phyloP scores from a whole-genome alignment of 2,329 filamentous ascomycete genomes.

The Sporothrix brasiliensis region DNA sequence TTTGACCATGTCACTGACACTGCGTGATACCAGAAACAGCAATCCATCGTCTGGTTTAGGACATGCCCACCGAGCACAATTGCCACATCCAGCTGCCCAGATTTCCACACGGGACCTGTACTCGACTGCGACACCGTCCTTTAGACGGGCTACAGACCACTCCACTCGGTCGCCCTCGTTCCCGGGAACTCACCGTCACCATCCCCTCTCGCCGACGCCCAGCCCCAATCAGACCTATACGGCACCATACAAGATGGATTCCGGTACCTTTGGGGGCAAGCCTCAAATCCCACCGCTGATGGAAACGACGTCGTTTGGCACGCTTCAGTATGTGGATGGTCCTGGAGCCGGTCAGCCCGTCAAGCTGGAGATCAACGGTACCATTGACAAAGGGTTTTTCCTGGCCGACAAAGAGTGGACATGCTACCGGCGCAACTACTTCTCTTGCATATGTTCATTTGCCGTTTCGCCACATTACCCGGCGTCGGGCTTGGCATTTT shows the following conservation, averaged over 20 bases:
- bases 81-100: conserved; percentile 56
- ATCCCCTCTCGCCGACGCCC: conserved; percentile 57
- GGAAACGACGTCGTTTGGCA: conserved; percentile 56
- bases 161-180: conserved; percentile 57
- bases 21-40: conserved; percentile 46
- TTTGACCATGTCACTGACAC: neutral
- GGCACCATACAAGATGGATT: conserved; percentile 56
- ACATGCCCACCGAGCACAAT: conserved; percentile 58
- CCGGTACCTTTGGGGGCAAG: conserved; percentile 49
- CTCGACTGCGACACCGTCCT: conserved; percentile 54
- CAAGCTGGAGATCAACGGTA: conserved; percentile 73
- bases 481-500: conserved; percentile 55
- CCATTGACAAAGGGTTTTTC: conserved; percentile 90
- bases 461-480: conserved; percentile 62
- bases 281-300: conserved; percentile 57
- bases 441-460: conserved; percentile 81
- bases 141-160: conserved; percentile 54
- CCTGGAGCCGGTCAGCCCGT: conserved; percentile 53
- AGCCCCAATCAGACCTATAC: conserved; percentile 53
- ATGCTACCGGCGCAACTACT: conserved; percentile 90
- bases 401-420: conserved; percentile 81
- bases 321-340: conserved; percentile 63
- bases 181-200: conserved; percentile 51
- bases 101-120: conserved; percentile 59
- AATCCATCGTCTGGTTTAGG: conserved; percentile 59